Conservation (phyloP, 140 eudicot genomes). For the Ambrosia hybrid region DNA sequence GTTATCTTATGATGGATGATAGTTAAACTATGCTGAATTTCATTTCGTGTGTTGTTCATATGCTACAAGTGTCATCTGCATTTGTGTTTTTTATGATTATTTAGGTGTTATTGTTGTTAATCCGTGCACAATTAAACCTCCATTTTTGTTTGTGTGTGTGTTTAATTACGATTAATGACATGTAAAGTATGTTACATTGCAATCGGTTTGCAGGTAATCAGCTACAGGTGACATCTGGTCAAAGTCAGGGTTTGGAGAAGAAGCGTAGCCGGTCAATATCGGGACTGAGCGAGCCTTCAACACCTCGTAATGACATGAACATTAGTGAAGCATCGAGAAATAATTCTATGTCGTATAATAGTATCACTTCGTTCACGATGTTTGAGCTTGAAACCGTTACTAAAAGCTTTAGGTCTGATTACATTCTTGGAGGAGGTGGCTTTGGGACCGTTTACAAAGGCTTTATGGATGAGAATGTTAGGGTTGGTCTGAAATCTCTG, state of each 20-base stretch:
- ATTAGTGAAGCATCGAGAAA: conserved; percentile 60
- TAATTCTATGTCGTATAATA: conserved; percentile 65
- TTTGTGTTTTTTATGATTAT: too few relatives aligned
- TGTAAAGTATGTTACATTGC: too few relatives aligned
- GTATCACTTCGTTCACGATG: conserved; percentile 78
- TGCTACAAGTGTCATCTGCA: too few relatives aligned
- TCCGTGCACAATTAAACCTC: too few relatives aligned
- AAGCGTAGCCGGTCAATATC: conserved; percentile 66
- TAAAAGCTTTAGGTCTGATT: conserved; percentile 88
- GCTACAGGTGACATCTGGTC: conserved; percentile 46
- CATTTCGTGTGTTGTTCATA: too few relatives aligned
- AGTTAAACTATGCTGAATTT: too few relatives aligned
- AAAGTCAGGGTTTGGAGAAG: conserved; percentile 44
- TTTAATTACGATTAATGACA: background rate
- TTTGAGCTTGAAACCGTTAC: conserved; percentile 92
- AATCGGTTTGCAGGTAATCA: conserved; percentile 50
- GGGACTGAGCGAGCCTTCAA: conserved; percentile 83
- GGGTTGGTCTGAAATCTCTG: conserved; percentile 91
- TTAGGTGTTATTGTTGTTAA: too few relatives aligned
- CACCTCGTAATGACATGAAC: conserved; percentile 50
- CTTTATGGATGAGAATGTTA: conserved; percentile 55
- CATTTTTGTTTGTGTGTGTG: conserved; percentile 10
- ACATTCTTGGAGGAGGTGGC: conserved; percentile 90
- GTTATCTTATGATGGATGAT: too few relatives aligned
- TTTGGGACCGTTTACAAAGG: conserved; percentile 61